A percentile compares a stretch with the other conserved stretches of the same genome.
Evolutionary conservation across 2,329 filamentous ascomycete genomes (phyloP).

Genomic region (Cytospora leucostoma): DNA sequence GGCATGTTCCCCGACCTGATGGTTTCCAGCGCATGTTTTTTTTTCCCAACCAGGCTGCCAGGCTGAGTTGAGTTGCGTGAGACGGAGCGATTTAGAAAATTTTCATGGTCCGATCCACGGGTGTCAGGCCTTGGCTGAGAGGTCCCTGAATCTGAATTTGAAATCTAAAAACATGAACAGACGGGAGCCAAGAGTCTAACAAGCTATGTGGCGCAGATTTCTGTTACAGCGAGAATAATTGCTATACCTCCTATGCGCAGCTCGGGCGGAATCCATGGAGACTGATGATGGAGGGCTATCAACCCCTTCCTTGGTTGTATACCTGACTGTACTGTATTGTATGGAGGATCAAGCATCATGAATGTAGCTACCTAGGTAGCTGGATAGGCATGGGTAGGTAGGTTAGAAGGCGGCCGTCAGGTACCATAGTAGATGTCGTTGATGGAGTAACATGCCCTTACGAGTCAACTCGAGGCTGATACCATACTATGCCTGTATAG

Average conservation of each 20-base stretch:
- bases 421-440: neutral
- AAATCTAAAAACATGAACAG: constrained; percentile 18
- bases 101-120: constrained; percentile 16
- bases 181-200: constrained; percentile 18
- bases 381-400: neutral
- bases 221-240: constrained; percentile 27
- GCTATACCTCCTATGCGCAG: neutral
- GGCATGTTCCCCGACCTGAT: constrained; percentile 22
- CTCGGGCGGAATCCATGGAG: too few species aligned
- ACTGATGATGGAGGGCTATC: too few species aligned
- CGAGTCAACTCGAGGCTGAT: neutral
- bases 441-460: neutral
- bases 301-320: too few species aligned
- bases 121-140: constrained; percentile 14
- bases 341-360: neutral
- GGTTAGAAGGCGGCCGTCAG: neutral
- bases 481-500: neutral
- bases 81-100: constrained; percentile 11
- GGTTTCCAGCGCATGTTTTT: constrained; percentile 24
- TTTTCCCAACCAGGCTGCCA: neutral
- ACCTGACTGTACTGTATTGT: neutral
- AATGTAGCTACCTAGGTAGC: neutral
- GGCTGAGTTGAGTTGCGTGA: constrained; percentile 21
- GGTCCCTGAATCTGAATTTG: neutral
- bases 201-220: neutral